These are phyloP conservation scores for Fusarium falciforme DNA, from an alignment of 2,329 filamentous ascomycete genomes.

Conservation along the genomic window DNA sequence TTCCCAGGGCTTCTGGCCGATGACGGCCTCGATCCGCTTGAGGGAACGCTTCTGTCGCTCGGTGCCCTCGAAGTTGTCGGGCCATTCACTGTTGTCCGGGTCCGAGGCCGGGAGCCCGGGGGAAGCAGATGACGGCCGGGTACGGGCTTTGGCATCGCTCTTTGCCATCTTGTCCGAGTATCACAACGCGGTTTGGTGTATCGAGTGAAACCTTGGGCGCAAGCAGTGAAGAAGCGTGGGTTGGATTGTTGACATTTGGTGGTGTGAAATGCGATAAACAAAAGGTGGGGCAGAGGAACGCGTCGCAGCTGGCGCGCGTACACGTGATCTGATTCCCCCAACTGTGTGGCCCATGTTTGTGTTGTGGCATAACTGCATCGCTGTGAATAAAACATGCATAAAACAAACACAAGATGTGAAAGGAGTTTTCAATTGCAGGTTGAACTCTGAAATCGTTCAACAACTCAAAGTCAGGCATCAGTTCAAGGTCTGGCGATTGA, in stretches of 20 bases:
- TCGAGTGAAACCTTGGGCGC: not conserved
- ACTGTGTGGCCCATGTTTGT: too few species aligned
- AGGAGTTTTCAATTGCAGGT: too few species aligned
- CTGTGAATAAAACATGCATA: too few species aligned
- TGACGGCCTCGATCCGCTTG: not conserved
- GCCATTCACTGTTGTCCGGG: not conserved
- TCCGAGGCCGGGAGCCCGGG: not conserved
- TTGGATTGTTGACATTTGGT: not conserved
- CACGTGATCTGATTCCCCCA: not conserved
- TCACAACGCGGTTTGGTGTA: not conserved
- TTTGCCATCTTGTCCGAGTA: not conserved
- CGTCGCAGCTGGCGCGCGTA: not conserved
- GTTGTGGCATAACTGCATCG: too few species aligned
- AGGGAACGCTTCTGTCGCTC: not conserved
- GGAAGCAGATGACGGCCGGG: not conserved
- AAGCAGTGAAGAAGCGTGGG: not conserved
- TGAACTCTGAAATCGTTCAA: too few species aligned
- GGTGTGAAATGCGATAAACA: not conserved
- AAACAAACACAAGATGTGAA: too few species aligned
- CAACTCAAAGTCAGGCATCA: too few species aligned
- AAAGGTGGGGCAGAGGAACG: not conserved
- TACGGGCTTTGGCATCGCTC: not conserved
- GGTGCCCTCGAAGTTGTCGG: not conserved
- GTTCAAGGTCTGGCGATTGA: too few species aligned
- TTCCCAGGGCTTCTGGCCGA: constrained; percentile 12